Conservation (phyloP, 805 yeast species). For the Candida yuanshanica region DNA sequence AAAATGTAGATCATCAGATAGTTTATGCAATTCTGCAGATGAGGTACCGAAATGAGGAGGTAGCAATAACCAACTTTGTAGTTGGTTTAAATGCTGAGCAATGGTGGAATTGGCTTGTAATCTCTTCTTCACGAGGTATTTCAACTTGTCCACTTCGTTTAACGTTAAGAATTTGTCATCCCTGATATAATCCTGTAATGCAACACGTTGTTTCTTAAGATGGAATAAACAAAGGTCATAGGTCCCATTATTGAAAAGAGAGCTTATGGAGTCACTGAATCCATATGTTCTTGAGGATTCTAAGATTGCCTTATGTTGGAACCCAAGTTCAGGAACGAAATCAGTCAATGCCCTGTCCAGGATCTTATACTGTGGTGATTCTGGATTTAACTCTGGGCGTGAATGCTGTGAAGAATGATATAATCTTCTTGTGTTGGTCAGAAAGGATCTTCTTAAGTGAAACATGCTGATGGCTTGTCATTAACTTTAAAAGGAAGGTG, state of each 20-base stretch:
- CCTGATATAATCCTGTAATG: slow-evolving; percentile 32
- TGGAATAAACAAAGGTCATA: slow-evolving; percentile 53
- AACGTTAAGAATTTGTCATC: slow-evolving; percentile 25
- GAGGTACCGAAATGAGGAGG: slow-evolving; percentile 60
- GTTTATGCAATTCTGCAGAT: slow-evolving; percentile 60
- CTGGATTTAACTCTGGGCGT: slow-evolving; percentile 8
- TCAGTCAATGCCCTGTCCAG: slow-evolving; percentile 29
- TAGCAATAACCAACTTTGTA: slow-evolving; percentile 52
- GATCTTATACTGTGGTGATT: slow-evolving; percentile 36
- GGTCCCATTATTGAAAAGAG: slow-evolving; percentile 38
- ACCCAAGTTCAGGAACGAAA: slow-evolving; percentile 48
- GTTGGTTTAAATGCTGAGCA: slow-evolving; percentile 27
- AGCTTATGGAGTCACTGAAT: slow-evolving; percentile 44
- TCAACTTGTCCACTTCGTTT: slow-evolving; percentile 38
- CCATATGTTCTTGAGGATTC: slow-evolving; percentile 43
- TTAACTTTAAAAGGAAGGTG: not conserved
- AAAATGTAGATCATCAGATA: slow-evolving; percentile 79
- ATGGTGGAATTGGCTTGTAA: slow-evolving; percentile 38
- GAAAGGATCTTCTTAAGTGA: not conserved
- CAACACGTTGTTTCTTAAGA: slow-evolving; percentile 42
- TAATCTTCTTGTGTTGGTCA: not conserved
- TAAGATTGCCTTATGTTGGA: slow-evolving; percentile 41
- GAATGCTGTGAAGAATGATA: slow-evolving; percentile 25
- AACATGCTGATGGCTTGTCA: too few relatives aligned
- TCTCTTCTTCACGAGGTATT: slow-evolving; percentile 40